Conservation (phyloP, 495 filamentous ascomycete species). For the Talaromyces wortmannii region DNA sequence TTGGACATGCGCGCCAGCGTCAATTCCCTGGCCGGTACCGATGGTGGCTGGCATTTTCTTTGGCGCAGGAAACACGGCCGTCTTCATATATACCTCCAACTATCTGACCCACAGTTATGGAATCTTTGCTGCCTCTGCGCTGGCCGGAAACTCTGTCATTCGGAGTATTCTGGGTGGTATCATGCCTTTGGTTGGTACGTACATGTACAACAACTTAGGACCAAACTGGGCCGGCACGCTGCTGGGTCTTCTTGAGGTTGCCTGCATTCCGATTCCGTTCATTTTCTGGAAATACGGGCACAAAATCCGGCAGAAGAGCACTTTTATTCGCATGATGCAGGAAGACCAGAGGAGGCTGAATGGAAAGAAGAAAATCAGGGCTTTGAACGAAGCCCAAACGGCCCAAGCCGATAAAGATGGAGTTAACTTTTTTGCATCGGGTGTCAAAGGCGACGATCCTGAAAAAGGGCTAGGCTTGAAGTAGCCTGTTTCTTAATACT, state of each 20-base stretch:
- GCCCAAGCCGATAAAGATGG: neutral
- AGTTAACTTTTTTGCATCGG: neutral
- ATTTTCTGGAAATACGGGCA: constrained; percentile 59
- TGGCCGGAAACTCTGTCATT: constrained; percentile 71
- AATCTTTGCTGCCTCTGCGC: constrained; percentile 67
- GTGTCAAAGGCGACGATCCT: neutral
- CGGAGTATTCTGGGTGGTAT: constrained; percentile 62
- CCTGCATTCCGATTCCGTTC: constrained; percentile 61
- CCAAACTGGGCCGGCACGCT: constrained; percentile 72
- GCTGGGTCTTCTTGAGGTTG: constrained; percentile 70
- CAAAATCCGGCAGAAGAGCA: constrained; percentile 57
- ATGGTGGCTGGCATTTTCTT: constrained; percentile 75
- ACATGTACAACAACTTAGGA: constrained; percentile 67
- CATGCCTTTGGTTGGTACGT: constrained; percentile 65
- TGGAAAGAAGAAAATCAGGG: constrained; percentile 20
- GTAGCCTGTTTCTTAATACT: too few relatives aligned
- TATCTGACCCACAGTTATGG: constrained; percentile 76
- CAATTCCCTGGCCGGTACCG: constrained; percentile 69
- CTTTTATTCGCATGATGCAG: constrained; percentile 67
- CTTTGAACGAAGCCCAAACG: constrained; percentile 2
- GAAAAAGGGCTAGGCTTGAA: neutral
- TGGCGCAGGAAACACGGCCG: constrained; percentile 65
- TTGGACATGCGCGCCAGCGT: constrained; percentile 68
- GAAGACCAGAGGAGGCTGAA: constrained; percentile 62
- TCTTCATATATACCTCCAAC: constrained; percentile 75